Evolutionary conservation across 805 yeast species (phyloP).

Genomic region (Saturnispora sekii): DNA sequence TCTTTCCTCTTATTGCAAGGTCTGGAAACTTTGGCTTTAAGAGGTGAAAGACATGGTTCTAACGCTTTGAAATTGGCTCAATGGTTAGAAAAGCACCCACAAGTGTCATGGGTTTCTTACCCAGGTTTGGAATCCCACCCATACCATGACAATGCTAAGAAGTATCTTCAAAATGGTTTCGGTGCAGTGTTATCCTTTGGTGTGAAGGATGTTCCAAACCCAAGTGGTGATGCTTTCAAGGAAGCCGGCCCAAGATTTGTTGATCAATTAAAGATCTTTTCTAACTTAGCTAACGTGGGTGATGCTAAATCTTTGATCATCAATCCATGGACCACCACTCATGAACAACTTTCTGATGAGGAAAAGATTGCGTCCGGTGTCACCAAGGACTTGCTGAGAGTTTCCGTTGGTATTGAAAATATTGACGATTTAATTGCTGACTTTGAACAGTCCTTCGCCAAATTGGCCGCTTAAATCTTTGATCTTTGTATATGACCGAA

Average conservation of each 20-base stretch:
- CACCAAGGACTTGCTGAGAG: constrained; percentile 77
- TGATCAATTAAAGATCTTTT: constrained; percentile 73
- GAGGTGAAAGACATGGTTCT: constrained; percentile 85
- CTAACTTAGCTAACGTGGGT: constrained; percentile 94
- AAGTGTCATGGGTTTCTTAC: constrained; percentile 86
- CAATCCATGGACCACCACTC: constrained; percentile 94
- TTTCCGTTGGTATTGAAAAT: constrained; percentile 84
- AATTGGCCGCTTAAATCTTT: constrained; percentile 32
- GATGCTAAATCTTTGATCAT: constrained; percentile 92
- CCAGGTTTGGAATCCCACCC: constrained; percentile 78
- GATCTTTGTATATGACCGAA: constrained; percentile 2
- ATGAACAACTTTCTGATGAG: constrained; percentile 76
- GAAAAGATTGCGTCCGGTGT: constrained; percentile 84
- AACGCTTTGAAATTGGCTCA: constrained; percentile 77
- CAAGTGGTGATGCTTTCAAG: constrained; percentile 49
- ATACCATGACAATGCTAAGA: constrained; percentile 73
- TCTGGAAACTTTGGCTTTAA: constrained; percentile 83
- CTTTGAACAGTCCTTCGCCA: constrained; percentile 74
- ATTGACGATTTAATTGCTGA: constrained; percentile 87
- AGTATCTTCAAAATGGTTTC: constrained; percentile 68
- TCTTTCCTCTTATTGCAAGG: constrained; percentile 85
- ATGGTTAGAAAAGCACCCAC: constrained; percentile 53
- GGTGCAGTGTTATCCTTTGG: constrained; percentile 90
- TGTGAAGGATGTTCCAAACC: constrained; percentile 52
- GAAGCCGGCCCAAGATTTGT: constrained; percentile 79